Percentiles rank a stretch among this genome's conserved stretches.
Evolutionary conservation across 441 rosid species (phyloP).

Genomic region (Raphanus hybrid): DNA sequence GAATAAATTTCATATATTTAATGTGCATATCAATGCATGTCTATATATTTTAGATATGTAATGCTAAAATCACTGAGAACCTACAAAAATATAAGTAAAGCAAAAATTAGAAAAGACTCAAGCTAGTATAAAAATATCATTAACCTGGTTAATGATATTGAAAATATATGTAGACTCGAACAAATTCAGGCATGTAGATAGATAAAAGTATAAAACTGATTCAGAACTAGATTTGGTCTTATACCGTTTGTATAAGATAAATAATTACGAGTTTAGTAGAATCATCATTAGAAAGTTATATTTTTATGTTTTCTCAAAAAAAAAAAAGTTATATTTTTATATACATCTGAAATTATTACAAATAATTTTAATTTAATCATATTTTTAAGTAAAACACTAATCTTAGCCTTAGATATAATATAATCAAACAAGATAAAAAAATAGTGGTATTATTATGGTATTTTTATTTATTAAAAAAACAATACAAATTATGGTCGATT

Average conservation of each 20-base stretch:
- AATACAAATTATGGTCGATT: neutral
- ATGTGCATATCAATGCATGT: neutral
- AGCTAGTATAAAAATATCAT: neutral
- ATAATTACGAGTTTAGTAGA: neutral
- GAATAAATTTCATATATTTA: neutral
- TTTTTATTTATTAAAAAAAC: neutral
- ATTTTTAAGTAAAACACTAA: neutral
- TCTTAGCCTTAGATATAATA: neutral
- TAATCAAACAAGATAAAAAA: neutral
- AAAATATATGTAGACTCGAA: neutral
- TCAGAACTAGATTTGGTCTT: neutral
- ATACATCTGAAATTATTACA: neutral
- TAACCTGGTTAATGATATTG: neutral
- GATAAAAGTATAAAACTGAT: neutral
- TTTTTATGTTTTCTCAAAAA: neutral
- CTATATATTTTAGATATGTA: neutral
- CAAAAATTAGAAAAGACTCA: slow-evolving; percentile 5
- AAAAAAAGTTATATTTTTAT: neutral
- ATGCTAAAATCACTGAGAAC: neutral
- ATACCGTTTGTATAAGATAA: neutral
- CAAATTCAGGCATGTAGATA: neutral
- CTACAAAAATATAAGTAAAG: neutral
- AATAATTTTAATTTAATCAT: neutral
- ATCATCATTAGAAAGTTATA: slow-evolving; percentile 1
- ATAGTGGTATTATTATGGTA: neutral